A percentile compares a stretch with the other conserved stretches of the same genome.
Evolutionary conservation across 108 stramenopile genomes (phyloP).

Genomic region (Cyclotella baltica): DNA sequence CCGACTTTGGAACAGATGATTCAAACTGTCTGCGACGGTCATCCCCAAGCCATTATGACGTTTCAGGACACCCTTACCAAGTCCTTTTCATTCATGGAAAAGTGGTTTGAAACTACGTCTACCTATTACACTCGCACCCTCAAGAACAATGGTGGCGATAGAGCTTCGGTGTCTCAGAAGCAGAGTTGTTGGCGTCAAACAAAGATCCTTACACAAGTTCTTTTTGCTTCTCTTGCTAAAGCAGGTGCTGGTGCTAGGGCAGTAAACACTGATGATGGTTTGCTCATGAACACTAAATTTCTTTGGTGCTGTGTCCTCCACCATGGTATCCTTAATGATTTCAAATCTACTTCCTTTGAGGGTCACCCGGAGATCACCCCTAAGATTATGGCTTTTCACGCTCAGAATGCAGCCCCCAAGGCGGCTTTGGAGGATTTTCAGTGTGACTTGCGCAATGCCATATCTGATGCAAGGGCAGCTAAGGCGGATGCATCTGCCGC

Average conservation of each 20-base stretch:
- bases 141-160: neutral
- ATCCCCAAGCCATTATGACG: neutral
- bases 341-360: neutral
- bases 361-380: neutral
- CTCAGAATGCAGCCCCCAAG: neutral
- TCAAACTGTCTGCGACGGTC: too few species aligned
- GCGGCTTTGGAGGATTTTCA: neutral
- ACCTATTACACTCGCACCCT: neutral
- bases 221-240: neutral
- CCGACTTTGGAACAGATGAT: too few species aligned
- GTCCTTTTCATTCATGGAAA: neutral
- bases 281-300: neutral
- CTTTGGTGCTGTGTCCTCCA: neutral
- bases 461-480: neutral
- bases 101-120: neutral
- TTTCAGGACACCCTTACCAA: neutral
- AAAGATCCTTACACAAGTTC: neutral
- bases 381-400: neutral
- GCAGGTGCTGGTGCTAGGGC: neutral
- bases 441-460: neutral
- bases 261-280: neutral
- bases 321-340: neutral
- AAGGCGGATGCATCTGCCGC: too few species aligned
- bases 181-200: neutral
- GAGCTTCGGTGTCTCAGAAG: neutral